Conservation (phyloP, 148 eudicot genomes). For the Rhododendron ferrugineum region DNA sequence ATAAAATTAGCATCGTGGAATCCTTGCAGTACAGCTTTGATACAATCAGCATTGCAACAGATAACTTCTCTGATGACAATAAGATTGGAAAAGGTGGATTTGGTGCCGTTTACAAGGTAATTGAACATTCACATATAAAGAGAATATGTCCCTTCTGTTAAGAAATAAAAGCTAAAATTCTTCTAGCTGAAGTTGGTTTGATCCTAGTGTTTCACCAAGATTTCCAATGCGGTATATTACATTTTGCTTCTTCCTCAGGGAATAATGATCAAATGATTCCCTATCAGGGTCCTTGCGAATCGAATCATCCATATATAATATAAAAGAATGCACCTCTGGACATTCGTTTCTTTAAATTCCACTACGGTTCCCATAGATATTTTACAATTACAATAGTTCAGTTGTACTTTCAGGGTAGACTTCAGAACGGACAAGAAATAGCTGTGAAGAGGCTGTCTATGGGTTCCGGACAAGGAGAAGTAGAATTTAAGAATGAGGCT, state of each 20-base stretch:
- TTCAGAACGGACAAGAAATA: constrained; percentile 20
- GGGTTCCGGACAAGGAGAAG: constrained; percentile 30
- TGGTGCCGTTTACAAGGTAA: constrained; percentile 33
- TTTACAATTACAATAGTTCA: neutral
- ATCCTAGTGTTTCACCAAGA: neutral
- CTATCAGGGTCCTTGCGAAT: neutral
- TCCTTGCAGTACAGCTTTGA: constrained; percentile 41
- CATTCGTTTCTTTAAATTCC: neutral
- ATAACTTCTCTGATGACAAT: constrained; percentile 33
- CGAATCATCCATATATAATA: neutral
- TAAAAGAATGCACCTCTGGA: neutral
- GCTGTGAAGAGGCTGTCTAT: constrained; percentile 33
- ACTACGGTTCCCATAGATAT: neutral
- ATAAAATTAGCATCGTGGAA: constrained; percentile 8
- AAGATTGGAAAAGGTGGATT: constrained; percentile 37
- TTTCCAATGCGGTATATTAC: neutral
- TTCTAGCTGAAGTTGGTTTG: neutral
- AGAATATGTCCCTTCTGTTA: neutral
- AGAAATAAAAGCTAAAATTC: neutral
- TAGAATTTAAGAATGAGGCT: constrained; percentile 33
- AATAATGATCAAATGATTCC: neutral
- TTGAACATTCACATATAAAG: neutral
- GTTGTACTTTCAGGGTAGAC: constrained; percentile 19
- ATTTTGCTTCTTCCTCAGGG: neutral
- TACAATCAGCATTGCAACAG: constrained; percentile 37